A percentile compares a stretch with the other conserved stretches of the same genome.
Conservation (phyloP, 169 alveolate species). For the Eimeria brunetti region DNA sequence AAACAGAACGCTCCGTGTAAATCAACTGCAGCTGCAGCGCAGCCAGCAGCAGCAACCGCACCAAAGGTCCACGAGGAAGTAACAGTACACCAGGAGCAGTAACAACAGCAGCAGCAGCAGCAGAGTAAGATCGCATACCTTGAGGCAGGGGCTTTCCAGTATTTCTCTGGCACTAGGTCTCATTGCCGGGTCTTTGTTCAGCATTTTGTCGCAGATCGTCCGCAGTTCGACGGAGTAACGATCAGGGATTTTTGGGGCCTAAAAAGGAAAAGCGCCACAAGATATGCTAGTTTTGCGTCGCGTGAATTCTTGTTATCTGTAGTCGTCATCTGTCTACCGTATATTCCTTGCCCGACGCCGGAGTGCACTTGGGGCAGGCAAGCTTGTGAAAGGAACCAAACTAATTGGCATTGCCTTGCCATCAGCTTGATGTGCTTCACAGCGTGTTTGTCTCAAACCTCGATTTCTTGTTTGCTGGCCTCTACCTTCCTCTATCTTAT, state of each 20-base stretch:
- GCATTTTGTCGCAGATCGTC: conserved; percentile 59
- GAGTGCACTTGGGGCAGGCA: neutral
- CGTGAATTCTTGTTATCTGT: no score
- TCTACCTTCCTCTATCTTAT: no score
- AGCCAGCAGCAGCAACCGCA: neutral
- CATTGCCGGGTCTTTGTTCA: conserved; percentile 74
- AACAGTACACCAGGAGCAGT: neutral
- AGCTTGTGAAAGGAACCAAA: no score
- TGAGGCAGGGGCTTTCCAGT: conserved; percentile 71
- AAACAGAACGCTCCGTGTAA: neutral
- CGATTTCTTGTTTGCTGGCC: no score
- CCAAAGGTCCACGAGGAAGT: neutral
- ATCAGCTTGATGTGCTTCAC: no score
- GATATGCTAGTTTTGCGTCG: neutral
- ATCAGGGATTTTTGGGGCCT: conserved; percentile 82
- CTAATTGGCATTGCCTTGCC: no score
- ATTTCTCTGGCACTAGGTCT: conserved; percentile 83
- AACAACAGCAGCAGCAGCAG: neutral
- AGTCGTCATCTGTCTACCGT: neutral
- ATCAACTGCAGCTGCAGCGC: neutral
- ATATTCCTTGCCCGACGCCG: neutral
- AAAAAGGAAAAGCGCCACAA: neutral
- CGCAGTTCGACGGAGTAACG: conserved; percentile 79
- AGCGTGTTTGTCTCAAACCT: no score
- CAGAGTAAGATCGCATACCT: conserved; percentile 7